Evolutionary conservation across 2,329 filamentous ascomycete species (phyloP), one percentile per base, ranked within the genome.

Genomic region (Alternaria dauci): DNA sequence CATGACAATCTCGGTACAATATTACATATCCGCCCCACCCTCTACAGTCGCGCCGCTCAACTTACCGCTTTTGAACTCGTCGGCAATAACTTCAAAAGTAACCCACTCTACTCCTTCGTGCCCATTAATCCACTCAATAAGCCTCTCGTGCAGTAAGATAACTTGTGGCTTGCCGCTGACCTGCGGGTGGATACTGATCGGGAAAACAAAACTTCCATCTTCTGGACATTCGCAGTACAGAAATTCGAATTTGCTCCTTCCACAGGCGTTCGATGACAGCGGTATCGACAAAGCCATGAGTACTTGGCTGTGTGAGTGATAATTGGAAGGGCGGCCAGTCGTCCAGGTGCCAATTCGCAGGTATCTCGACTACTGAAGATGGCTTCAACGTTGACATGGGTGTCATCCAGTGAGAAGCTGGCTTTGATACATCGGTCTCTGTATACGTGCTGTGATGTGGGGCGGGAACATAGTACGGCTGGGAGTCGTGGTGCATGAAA

Each of bases 301-400:
- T 86, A 63, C 89, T 89, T 0, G 87, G 79, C 1, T 86, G 82
- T 2, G 82, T 83, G 16, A 76, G 71, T 42, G 69, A 75, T 26
- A 75, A 72, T 67, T 78, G 76, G 58, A 81, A 74, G 2, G 80
- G 78, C 48, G 81, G 81, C 81, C 81, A 83, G 63, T 84, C 82
- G 65, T 84, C 82, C 8, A 90, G 61, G 61, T 82, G 77, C 81
- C 81, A 84, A 51, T 80, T 82, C 16, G 80, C 79, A 1, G 82
- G 81, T 30, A 83, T 77, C 58, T 82, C 81, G 32, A 83, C 81
- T 11, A 83, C 70, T 9, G 72, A 73, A 25, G 70, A 70, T 5
- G 71, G 57, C 38, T 69, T 66, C 5, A 79, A 50, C 4, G 68
- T 68, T 1, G 63, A 71, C 76, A 80, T 80, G 7, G 78, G 78